phyloP scores from a whole-genome alignment of 169 alveolate genomes.

The Besnoitia besnoiti region DNA sequence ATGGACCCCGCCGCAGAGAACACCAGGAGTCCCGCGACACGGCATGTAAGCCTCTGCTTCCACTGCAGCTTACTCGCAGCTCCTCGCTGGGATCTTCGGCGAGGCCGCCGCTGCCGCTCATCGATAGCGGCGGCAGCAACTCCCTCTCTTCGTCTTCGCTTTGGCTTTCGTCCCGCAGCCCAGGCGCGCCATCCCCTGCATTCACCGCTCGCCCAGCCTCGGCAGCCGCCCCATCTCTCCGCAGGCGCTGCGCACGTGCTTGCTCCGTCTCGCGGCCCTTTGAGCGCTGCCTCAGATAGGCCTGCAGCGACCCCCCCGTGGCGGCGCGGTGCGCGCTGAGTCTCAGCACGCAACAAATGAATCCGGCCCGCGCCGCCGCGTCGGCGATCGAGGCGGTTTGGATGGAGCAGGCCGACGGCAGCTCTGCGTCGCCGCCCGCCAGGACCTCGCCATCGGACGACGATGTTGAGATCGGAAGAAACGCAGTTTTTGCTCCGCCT shows the following conservation, averaged over 20 bases:
- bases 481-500: neutral
- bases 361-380: neutral
- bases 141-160: neutral
- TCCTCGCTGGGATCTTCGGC: conserved; percentile 11
- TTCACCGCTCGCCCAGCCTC: neutral
- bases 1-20: no score
- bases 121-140: neutral
- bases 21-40: no score
- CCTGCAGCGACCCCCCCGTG: neutral
- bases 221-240: neutral
- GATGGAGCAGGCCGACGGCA: neutral
- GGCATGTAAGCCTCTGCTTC: no score
- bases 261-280: neutral
- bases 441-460: neutral
- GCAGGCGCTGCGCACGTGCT: neutral
- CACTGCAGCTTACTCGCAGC: neutral
- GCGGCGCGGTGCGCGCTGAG: conserved; percentile 17
- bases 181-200: neutral
- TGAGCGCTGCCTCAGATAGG: neutral
- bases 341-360: conserved; percentile 13
- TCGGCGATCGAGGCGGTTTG: conserved; percentile 13
- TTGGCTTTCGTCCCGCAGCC: neutral
- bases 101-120: conserved; percentile 27
- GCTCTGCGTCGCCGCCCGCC: neutral
- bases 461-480: neutral